Conservation (phyloP, 1,139 yeast genomes). For the Debaryomycetaceae sp. region DNA sequence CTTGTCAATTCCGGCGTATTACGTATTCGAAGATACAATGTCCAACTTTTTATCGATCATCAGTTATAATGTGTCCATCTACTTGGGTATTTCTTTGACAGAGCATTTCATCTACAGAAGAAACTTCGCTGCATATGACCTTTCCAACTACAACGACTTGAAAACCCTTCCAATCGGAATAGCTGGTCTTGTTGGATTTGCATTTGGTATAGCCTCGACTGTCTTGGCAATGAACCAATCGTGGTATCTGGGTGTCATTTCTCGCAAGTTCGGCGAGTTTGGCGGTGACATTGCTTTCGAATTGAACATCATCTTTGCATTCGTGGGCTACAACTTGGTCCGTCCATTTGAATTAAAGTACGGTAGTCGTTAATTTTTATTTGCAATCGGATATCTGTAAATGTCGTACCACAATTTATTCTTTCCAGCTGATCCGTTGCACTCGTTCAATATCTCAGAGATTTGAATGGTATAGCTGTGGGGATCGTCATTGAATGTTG, state of each 20-base stretch:
- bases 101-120: conserved; percentile 26
- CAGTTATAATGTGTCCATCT: conserved; percentile 28
- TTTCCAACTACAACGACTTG: conserved; percentile 17
- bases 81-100: conserved; percentile 22
- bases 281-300: conserved; percentile 30
- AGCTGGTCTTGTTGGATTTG: conserved; percentile 24
- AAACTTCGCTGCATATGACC: conserved; percentile 23
- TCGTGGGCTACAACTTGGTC: conserved; percentile 20
- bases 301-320: conserved; percentile 21
- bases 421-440: too few relatives aligned
- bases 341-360: conserved; percentile 28
- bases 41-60: conserved; percentile 27
- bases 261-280: conserved; percentile 15
- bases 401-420: not conserved
- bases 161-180: conserved; percentile 22
- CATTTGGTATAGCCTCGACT: conserved; percentile 26
- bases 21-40: conserved; percentile 25
- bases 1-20: conserved; percentile 30
- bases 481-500: too few relatives aligned
- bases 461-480: too few relatives aligned
- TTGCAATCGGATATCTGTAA: not conserved
- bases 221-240: conserved; percentile 27
- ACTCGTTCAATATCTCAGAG: too few relatives aligned
- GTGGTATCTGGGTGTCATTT: conserved; percentile 28
- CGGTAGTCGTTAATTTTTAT: conserved; percentile 11